Conservation (phyloP, 1,284 basidiomycete genomes). For the Ustilago bromivora region DNA sequence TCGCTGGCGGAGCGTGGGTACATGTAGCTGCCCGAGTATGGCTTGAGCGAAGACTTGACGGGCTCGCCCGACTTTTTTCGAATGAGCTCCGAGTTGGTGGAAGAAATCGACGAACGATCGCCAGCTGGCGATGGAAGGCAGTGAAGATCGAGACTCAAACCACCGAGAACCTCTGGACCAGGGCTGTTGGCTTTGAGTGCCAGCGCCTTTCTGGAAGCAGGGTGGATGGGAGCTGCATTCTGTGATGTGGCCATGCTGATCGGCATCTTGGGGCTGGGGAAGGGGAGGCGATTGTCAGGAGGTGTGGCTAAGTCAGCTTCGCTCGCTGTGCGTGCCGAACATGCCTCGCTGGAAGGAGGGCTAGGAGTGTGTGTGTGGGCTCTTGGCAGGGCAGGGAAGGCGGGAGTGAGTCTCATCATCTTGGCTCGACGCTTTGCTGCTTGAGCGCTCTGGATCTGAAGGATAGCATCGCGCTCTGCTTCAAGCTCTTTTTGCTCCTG, state of each 20-base stretch:
- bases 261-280: slow-evolving; percentile 42
- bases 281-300: slow-evolving; percentile 38
- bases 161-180: slow-evolving; percentile 51
- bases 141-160: slow-evolving; percentile 61
- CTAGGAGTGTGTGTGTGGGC: slow-evolving; percentile 41
- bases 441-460: slow-evolving; percentile 48
- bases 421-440: slow-evolving; percentile 54
- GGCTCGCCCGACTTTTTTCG: slow-evolving; percentile 93
- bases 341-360: slow-evolving; percentile 44
- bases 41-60: slow-evolving; percentile 90
- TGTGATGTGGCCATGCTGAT: slow-evolving; percentile 17
- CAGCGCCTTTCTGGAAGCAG: slow-evolving; percentile 56
- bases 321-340: slow-evolving; percentile 37
- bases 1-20: slow-evolving; percentile 72
- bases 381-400: slow-evolving; percentile 23
- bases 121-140: slow-evolving; percentile 57
- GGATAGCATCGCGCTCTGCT: slow-evolving; percentile 40
- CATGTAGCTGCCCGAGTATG: slow-evolving; percentile 71
- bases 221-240: slow-evolving; percentile 39
- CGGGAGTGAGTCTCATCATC: slow-evolving; percentile 60
- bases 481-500: slow-evolving; percentile 40
- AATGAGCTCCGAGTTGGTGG: slow-evolving; percentile 71
- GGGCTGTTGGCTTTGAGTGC: slow-evolving; percentile 54
- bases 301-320: slow-evolving; percentile 36
- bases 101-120: slow-evolving; percentile 41